Base-by-base conservation (phyloP, 257 asterid genomes). In the Ajuga chamaepitys region DNA sequence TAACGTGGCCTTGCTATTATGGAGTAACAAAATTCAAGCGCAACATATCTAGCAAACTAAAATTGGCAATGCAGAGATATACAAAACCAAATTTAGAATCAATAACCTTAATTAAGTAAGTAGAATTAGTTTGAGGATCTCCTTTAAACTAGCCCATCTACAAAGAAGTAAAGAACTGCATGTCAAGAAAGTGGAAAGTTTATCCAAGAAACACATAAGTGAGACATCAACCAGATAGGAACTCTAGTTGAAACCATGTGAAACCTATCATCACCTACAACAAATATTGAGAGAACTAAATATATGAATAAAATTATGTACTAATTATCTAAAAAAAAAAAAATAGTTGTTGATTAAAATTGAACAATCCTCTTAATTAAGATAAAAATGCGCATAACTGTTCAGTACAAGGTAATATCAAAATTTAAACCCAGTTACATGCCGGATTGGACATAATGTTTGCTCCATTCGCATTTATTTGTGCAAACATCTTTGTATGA, bases 101-200 rank as follows among this genome's bases (percentile, higher is more conserved):
- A n/a, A 44, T 37, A 75, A 88, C 98, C 98, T 88, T 91, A 75
- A 88, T 73, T 60, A 84, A 53, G 73, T 83, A 91, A 9, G 88
- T 83, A 20, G 95, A 80, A 81, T 80, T 80, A 52, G 76, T 74
- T 70, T 85, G 89, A 73, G 75, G 45, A 40, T 86, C 96, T 74
- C 86, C 85, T 70, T 77, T 88, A 50, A 84, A 79, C 77, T 82
- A 86, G 73, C 70, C 76, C 71, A 81, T 85, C 97, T 90, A 85
- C 95, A 94, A 90, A 87, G 80, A 87, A 87, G 86, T 72, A 83
- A 77, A 88, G 76, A 80, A 85, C 94, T 88, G 89, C 87, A 90
- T 41, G 95, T 94, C 96, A 94, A 83, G 83, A 75, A 83, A 74
- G 78, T 76, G 78, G 69, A 71, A 81, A 79, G 73, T 82, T 77